Evolutionary conservation across 2,329 filamentous ascomycete species (phyloP).

Genomic region (Periglandula ipomoeae): DNA sequence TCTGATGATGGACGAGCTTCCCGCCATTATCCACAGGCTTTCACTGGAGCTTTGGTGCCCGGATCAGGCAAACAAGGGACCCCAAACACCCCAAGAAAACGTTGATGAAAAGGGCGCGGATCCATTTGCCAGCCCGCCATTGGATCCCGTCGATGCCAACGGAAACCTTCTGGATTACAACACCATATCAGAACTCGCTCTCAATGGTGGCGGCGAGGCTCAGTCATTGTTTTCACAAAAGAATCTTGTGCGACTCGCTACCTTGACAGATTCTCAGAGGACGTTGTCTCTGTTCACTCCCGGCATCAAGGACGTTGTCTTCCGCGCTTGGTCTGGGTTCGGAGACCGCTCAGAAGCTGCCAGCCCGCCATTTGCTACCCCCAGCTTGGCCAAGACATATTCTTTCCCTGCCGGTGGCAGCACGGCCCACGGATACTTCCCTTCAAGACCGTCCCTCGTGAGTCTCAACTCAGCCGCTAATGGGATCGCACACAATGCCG

Average conservation of each 20-base stretch:
- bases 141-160: slow-evolving; percentile 72
- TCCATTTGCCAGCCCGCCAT: slow-evolving; percentile 70
- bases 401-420: slow-evolving; percentile 53
- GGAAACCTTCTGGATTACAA: slow-evolving; percentile 69
- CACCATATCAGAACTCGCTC: slow-evolving; percentile 65
- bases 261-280: slow-evolving; percentile 78
- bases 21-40: slow-evolving; percentile 88
- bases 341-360: slow-evolving; percentile 58
- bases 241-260: slow-evolving; percentile 75
- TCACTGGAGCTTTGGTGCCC: slow-evolving; percentile 85
- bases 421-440: slow-evolving; percentile 49
- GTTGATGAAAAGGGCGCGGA: slow-evolving; percentile 57
- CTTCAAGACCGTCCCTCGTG: slow-evolving; percentile 59
- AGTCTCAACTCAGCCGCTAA: slow-evolving; percentile 52
- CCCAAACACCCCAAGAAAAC: slow-evolving; percentile 37
- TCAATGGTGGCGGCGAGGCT: slow-evolving; percentile 72
- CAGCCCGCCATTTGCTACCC: slow-evolving; percentile 37
- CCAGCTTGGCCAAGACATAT: slow-evolving; percentile 51
- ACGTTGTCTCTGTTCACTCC: slow-evolving; percentile 89
- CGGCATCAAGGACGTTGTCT: slow-evolving; percentile 81
- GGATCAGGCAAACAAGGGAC: slow-evolving; percentile 54
- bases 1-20: slow-evolving; percentile 95
- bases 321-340: slow-evolving; percentile 81
- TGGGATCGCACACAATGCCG: slow-evolving; percentile 54
- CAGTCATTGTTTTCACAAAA: slow-evolving; percentile 93